Conservation (phyloP, 352 stramenopile species). For the Globisporangium megalacanthum region DNA sequence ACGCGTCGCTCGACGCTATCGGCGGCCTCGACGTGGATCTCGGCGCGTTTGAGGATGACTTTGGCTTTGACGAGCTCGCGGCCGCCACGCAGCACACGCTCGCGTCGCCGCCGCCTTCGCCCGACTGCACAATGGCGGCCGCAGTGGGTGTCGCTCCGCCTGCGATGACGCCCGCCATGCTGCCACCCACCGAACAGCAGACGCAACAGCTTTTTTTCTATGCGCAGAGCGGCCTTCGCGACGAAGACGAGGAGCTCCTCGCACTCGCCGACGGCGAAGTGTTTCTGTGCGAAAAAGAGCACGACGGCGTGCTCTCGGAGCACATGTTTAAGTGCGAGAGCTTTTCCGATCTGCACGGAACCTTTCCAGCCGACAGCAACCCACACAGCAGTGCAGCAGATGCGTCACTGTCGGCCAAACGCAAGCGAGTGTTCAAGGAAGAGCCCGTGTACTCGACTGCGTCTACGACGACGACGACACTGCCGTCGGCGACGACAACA, state of each 20-base stretch:
- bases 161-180: neutral
- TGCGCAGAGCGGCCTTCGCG: conserved; percentile 1
- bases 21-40: conserved; percentile 45
- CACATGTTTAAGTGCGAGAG: conserved; percentile 19
- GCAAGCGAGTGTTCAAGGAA: conserved; percentile 30
- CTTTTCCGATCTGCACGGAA: conserved; percentile 10
- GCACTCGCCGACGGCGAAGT: conserved; percentile 13
- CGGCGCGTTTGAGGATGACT: conserved; percentile 47
- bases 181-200: conserved; percentile 6
- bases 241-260: conserved; percentile 17
- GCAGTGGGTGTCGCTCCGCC: too few relatives aligned
- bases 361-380: conserved; percentile 1
- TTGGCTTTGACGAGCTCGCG: conserved; percentile 41
- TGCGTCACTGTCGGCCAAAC: conserved; percentile 29
- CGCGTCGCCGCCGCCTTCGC: conserved; percentile 23
- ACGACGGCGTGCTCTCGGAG: conserved; percentile 13
- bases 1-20: conserved; percentile 28
- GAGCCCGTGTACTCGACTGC: neutral
- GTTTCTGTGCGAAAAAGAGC: conserved; percentile 17
- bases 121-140: conserved; percentile 12
- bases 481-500: neutral
- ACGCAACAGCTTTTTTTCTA: conserved; percentile 20
- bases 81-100: conserved; percentile 3
- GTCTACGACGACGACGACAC: neutral
- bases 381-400: conserved; percentile 7